These are phyloP conservation scores for Capsella bursapastoris DNA, from an alignment of 345 rosid species.

Conservation along the genomic window DNA sequence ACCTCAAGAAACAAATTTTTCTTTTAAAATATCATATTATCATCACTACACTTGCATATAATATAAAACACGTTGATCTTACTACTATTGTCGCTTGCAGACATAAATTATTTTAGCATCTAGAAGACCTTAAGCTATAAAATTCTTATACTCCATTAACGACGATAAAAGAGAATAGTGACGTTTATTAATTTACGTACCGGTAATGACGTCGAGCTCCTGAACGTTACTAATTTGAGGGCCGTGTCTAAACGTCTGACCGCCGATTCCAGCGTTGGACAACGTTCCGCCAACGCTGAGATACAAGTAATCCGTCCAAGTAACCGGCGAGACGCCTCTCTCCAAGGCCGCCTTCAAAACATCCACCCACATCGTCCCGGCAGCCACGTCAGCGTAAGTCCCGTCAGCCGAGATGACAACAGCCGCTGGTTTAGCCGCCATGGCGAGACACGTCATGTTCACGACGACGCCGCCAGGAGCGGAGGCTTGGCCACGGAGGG, in stretches of 20 bases:
- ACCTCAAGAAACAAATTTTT: slow-evolving; percentile 19
- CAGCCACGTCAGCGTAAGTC: slow-evolving; percentile 72
- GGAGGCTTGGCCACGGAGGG: slow-evolving; percentile 76
- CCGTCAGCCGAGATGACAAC: slow-evolving; percentile 44
- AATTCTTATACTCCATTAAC: not conserved
- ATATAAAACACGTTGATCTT: not conserved
- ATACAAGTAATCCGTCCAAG: slow-evolving; percentile 90
- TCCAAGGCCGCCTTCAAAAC: slow-evolving; percentile 55
- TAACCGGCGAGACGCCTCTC: slow-evolving; percentile 69
- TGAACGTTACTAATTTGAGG: slow-evolving; percentile 93
- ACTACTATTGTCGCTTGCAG: slow-evolving; percentile 18
- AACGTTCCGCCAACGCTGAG: slow-evolving; percentile 93
- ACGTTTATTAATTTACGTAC: slow-evolving; percentile 46
- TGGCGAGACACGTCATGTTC: slow-evolving; percentile 62
- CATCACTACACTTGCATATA: slow-evolving; percentile 1
- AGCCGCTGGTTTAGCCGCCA: slow-evolving; percentile 36
- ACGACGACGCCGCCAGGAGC: slow-evolving; percentile 71
- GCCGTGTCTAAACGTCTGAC: slow-evolving; percentile 84
- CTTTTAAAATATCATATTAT: not conserved
- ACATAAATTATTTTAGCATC: not conserved
- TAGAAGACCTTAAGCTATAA: not conserved
- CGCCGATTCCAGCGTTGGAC: slow-evolving; percentile 93
- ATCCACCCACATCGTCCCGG: slow-evolving; percentile 81
- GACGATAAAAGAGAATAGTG: not conserved
- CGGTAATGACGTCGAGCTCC: slow-evolving; percentile 86